These are phyloP conservation scores for Ballota nigra DNA, from an alignment of 257 asterid genomes.

Conservation along the genomic window DNA sequence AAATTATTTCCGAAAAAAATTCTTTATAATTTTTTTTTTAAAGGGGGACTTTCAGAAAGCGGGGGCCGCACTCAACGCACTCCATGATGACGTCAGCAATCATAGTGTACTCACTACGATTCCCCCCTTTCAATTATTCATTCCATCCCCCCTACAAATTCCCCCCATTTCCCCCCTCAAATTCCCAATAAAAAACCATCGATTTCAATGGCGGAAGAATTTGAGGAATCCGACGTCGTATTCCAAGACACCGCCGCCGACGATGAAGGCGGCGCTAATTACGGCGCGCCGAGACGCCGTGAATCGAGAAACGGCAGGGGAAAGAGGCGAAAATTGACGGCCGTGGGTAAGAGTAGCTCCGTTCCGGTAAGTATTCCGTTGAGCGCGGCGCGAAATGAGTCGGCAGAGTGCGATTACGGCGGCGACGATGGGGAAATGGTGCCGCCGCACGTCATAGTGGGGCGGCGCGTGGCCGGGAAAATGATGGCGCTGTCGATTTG, in stretches of 20 bases:
- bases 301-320: neutral
- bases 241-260: conserved; percentile 33
- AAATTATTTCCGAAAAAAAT: neutral
- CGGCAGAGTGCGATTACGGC: conserved; percentile 24
- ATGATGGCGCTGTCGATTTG: conserved; percentile 62
- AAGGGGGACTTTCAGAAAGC: conserved; percentile 13
- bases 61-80: conserved; percentile 37
- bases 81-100: conserved; percentile 30
- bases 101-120: conserved; percentile 30
- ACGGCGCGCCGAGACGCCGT: neutral
- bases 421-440: conserved; percentile 52
- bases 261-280: neutral
- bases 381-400: conserved; percentile 22
- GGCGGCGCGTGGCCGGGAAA: conserved; percentile 62
- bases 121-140: neutral
- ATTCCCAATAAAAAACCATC: neutral
- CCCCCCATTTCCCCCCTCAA: neutral
- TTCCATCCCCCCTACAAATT: conserved; percentile 6
- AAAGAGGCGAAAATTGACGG: conserved; percentile 27
- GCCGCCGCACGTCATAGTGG: conserved; percentile 72
- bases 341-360: conserved; percentile 26
- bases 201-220: conserved; percentile 64
- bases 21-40: too few species aligned
- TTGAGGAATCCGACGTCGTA: conserved; percentile 64
- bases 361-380: conserved; percentile 55